phyloP scores from a whole-genome alignment of 2,329 filamentous ascomycete genomes.

The Penicillium sp. region DNA sequence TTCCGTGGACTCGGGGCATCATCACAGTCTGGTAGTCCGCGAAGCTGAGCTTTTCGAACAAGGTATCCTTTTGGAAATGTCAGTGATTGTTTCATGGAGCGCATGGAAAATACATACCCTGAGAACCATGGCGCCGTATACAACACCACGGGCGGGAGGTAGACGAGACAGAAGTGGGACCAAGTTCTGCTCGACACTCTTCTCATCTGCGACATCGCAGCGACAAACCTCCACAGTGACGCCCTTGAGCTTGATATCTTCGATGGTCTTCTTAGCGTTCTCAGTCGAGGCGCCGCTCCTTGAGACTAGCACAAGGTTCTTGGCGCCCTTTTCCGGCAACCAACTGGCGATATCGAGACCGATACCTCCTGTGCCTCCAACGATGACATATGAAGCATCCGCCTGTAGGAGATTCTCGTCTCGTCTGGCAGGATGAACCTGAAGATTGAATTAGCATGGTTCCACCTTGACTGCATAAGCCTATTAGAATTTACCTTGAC shows the following conservation, averaged over 20 bases:
- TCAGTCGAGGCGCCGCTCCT: conserved; percentile 39
- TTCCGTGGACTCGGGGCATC: conserved; percentile 26
- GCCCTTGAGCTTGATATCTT: conserved; percentile 16
- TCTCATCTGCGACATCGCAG: conserved; percentile 34
- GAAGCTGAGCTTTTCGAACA: conserved; percentile 31
- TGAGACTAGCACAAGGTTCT: conserved; percentile 56
- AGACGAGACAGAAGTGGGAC: conserved; percentile 29
- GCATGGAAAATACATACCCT: conserved; percentile 21
- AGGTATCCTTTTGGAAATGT: conserved; percentile 17
- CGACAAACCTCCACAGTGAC: conserved; percentile 28
- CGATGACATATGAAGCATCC: conserved; percentile 55
- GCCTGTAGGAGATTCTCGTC: conserved; percentile 19
- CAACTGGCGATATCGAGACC: conserved; percentile 56
- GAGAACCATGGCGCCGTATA: conserved; percentile 51
- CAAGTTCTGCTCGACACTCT: conserved; percentile 18
- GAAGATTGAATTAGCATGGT: not conserved
- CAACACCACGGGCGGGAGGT: conserved; percentile 44
- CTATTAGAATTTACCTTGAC: conserved; percentile 27
- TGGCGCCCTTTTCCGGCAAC: conserved; percentile 53
- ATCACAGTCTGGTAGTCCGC: conserved; percentile 28
- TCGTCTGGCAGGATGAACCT: conserved; percentile 24
- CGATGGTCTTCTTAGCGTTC: conserved; percentile 13
- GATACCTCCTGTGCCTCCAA: conserved; percentile 61
- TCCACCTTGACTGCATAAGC: not conserved
- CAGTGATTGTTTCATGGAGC: not conserved